Evolutionary conservation across 2,329 filamentous ascomycete species (phyloP).

Genomic region (Plenodomus tracheiphilus): DNA sequence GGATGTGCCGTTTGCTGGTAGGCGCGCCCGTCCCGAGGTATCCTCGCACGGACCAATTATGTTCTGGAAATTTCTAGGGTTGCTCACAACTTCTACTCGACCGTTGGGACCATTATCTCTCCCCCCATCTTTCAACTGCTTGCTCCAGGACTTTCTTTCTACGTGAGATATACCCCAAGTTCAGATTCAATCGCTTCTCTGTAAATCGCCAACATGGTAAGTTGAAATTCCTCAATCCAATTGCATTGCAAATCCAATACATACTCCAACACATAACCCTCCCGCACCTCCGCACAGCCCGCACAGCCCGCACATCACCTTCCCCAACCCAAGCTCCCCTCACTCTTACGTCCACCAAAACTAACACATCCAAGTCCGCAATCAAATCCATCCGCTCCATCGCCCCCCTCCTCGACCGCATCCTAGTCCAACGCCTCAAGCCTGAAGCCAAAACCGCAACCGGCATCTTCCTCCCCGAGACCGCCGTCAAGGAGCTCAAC

Average conservation of each 20-base stretch:
- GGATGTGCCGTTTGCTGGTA: background rate
- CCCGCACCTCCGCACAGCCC: slow-evolving; percentile 1
- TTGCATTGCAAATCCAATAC: background rate
- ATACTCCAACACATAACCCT: no score
- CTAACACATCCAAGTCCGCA: slow-evolving; percentile 49
- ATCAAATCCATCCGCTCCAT: slow-evolving; percentile 96
- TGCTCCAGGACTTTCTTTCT: no score
- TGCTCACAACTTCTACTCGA: background rate
- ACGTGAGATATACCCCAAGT: no score
- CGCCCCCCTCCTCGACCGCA: slow-evolving; percentile 93
- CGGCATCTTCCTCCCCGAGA: slow-evolving; percentile 97
- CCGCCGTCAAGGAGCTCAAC: slow-evolving; percentile 95
- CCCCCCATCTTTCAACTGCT: slow-evolving; percentile 8
- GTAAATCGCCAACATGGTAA: slow-evolving; percentile 23
- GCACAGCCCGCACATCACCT: background rate
- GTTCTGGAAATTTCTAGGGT: slow-evolving; percentile 25
- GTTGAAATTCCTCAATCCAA: background rate
- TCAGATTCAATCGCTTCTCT: slow-evolving; percentile 7
- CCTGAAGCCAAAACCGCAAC: slow-evolving; percentile 94
- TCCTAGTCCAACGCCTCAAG: slow-evolving; percentile 97
- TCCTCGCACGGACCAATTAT: slow-evolving; percentile 16
- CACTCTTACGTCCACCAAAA: background rate
- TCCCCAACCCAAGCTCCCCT: background rate
- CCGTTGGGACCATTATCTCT: slow-evolving; percentile 6
- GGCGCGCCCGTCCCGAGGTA: slow-evolving; percentile 22